Conservation (phyloP, 441 rosid species). For the Metrosideros polymorpha region DNA sequence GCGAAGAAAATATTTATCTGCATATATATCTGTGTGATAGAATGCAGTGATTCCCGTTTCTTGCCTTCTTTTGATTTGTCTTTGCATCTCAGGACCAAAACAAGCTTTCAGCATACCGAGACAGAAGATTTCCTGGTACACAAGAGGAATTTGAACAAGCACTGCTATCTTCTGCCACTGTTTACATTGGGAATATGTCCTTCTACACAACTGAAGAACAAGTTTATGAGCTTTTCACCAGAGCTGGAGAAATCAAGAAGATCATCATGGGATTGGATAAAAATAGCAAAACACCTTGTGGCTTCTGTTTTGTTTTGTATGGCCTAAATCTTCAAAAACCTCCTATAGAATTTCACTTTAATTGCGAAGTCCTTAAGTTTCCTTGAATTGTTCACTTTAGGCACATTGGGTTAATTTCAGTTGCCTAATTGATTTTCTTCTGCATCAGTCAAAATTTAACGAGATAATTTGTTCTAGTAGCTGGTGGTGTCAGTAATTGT, state of each 20-base stretch:
- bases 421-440: not conserved
- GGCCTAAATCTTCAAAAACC: conserved; percentile 1
- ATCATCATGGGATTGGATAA: conserved; percentile 96
- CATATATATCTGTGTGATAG: not conserved
- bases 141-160: conserved; percentile 87
- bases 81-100: conserved; percentile 43
- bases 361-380: not conserved
- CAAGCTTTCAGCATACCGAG: conserved; percentile 83
- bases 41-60: not conserved
- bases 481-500: not conserved
- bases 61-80: not conserved
- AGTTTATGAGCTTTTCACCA: conserved; percentile 87
- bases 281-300: conserved; percentile 93
- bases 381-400: not conserved
- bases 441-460: not conserved
- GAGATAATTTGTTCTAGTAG: not conserved
- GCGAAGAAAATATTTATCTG: not conserved
- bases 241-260: conserved; percentile 94
- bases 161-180: conserved; percentile 49
- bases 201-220: conserved; percentile 97
- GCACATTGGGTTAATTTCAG: not conserved
- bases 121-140: conserved; percentile 71
- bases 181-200: conserved; percentile 88
- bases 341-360: not conserved
- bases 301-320: conserved; percentile 87